These are phyloP conservation scores for Exidia glandulosa DNA, from an alignment of 768 basidiomycete species.

Conservation along the genomic window DNA sequence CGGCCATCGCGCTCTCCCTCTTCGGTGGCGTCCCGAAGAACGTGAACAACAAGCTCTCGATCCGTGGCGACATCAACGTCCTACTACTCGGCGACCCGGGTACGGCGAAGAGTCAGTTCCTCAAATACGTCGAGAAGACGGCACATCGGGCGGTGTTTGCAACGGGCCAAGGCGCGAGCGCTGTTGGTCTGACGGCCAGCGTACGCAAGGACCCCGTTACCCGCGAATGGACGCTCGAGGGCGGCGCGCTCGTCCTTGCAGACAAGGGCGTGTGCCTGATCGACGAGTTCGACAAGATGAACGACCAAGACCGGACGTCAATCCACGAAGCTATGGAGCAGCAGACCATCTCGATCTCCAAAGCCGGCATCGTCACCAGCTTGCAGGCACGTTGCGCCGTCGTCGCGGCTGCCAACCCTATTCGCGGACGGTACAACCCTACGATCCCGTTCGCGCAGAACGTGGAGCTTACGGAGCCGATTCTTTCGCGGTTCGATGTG, in stretches of 20 bases:
- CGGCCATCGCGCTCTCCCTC: conserved; percentile 87
- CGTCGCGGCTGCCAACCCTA: conserved; percentile 95
- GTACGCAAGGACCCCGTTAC: conserved; percentile 98
- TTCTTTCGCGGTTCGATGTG: conserved; percentile 95
- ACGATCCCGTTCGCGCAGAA: conserved; percentile 98
- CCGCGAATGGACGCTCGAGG: conserved; percentile 96
- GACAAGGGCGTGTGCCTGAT: conserved; percentile 97
- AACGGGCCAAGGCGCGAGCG: conserved; percentile 95
- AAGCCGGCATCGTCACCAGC: conserved; percentile 97
- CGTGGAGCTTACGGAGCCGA: conserved; percentile 96
- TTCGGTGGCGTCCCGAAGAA: conserved; percentile 94
- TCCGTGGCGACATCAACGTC: conserved; percentile 96
- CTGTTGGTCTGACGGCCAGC: conserved; percentile 96
- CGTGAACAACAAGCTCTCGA: conserved; percentile 90
- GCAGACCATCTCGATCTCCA: conserved; percentile 97
- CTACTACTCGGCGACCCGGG: conserved; percentile 95
- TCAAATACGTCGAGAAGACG: conserved; percentile 98
- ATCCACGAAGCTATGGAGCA: conserved; percentile 99
- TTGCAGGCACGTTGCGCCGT: conserved; percentile 96
- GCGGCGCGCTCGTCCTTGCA: conserved; percentile 94
- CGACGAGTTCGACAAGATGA: conserved; percentile 99
- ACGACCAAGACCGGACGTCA: conserved; percentile 92
- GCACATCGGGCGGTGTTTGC: conserved; percentile 96
- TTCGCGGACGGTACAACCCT: conserved; percentile 94
- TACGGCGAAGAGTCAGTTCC: conserved; percentile 97